Conservation (phyloP, 495 filamentous ascomycete genomes). For the Apodospora peruviana region DNA sequence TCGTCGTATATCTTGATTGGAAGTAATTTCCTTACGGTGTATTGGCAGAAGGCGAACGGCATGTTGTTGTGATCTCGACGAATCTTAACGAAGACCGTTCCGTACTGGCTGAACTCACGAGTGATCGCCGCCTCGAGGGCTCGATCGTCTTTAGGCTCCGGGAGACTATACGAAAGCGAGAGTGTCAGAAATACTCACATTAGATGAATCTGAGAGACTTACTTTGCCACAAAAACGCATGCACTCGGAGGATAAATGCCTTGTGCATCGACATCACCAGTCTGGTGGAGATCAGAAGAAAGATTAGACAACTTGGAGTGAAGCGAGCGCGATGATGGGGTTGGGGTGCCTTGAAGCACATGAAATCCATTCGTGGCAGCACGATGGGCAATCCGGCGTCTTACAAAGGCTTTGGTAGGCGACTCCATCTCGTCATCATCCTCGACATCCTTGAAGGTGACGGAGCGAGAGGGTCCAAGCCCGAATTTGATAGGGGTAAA, state of each 20-base stretch:
- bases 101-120: slow-evolving; percentile 44
- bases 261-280: slow-evolving; percentile 46
- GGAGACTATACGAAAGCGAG: slow-evolving; percentile 21
- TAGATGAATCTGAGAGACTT: slow-evolving; percentile 21
- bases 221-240: slow-evolving; percentile 65
- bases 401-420: not conserved
- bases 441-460: not conserved
- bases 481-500: not conserved
- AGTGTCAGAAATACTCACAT: not conserved
- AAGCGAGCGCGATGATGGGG: no score
- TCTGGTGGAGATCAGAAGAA: slow-evolving; percentile 2
- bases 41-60: slow-evolving; percentile 62
- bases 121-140: slow-evolving; percentile 49
- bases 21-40: slow-evolving; percentile 46
- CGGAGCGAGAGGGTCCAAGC: not conserved
- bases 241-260: slow-evolving; percentile 46
- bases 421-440: not conserved
- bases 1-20: not conserved
- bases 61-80: slow-evolving; percentile 50
- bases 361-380: slow-evolving; percentile 3
- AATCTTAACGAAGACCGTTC: slow-evolving; percentile 57
- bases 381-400: not conserved
- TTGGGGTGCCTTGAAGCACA: not conserved
- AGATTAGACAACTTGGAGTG: not conserved
- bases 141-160: slow-evolving; percentile 40